Evolutionary conservation across 768 basidiomycete species (phyloP).

Genomic region (Tulasnella sp.): DNA sequence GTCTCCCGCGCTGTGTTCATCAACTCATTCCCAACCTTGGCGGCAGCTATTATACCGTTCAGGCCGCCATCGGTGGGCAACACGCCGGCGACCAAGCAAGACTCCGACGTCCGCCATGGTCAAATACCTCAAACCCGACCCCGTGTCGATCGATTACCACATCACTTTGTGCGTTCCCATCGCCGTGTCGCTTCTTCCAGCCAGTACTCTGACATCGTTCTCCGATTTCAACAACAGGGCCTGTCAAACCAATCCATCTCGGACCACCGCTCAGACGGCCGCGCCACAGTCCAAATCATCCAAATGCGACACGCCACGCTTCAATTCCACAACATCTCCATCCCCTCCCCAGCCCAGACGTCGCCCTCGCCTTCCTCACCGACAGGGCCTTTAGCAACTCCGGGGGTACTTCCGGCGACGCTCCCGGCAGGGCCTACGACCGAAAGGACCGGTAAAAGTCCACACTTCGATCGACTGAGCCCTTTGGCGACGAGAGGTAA

Average conservation of each 20-base stretch:
- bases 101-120: slow-evolving; percentile 17
- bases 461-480: slow-evolving; percentile 8
- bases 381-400: slow-evolving; percentile 10
- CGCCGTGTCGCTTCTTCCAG: neutral
- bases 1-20: slow-evolving; percentile 20
- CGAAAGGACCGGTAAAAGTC: neutral
- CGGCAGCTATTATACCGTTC: neutral
- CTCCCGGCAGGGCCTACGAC: slow-evolving; percentile 24
- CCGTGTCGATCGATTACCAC: slow-evolving; percentile 28
- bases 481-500: neutral
- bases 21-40: slow-evolving; percentile 34
- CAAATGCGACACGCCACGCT: slow-evolving; percentile 15
- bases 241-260: slow-evolving; percentile 23
- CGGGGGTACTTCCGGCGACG: neutral
- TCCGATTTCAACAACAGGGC: neutral
- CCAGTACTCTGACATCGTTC: neutral
- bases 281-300: slow-evolving; percentile 11
- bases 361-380: slow-evolving; percentile 27
- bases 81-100: slow-evolving; percentile 6
- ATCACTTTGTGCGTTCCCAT: slow-evolving; percentile 21
- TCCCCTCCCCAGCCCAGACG: slow-evolving; percentile 13
- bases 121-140: slow-evolving; percentile 24
- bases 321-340: neutral
- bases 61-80: slow-evolving; percentile 16
- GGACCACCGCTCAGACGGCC: slow-evolving; percentile 24